Base-by-base conservation (phyloP, 2,329 filamentous ascomycete genomes). In the Anthostomella pinea region DNA sequence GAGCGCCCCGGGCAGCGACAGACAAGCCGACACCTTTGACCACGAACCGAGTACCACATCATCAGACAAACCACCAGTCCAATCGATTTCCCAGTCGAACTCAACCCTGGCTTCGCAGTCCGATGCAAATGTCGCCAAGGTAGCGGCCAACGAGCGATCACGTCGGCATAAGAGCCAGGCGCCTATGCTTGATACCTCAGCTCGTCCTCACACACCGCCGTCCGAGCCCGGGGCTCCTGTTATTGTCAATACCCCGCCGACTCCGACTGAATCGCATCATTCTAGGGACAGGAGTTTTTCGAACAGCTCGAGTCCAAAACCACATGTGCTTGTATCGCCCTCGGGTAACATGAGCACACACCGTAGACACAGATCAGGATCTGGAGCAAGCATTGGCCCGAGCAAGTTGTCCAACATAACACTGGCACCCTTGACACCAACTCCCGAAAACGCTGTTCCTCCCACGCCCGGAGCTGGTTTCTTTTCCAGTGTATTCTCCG, bases 401-500 rank as follows among this genome's bases (percentile, higher is more conserved):
- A 96, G 89, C 73, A 96, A 94, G 65, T 74, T 96, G 23, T 95
- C 90, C 20, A 89, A 78, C 47, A 81, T 81, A 32, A 81, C 81
- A 46, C 73, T 77, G 36, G 79, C 77, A 11, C 84, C 89, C 7
- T 69, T 93, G 34, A 86, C 89, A 3, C 87, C 89, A 6, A 85
- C 83, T 1, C 71, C 79, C 23, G 90, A 96, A 60, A 72, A 65
- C 61, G 82, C 43, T 44, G 65, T 45, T 33, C 70, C 48, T 53
- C 62, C 38, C 71, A 75, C 51, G 54, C 79, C 76, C 19, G 73
- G 77, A 36, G 70, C 75, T 23, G 83, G 89, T 1, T 97, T 98
- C 68, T 97, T 98, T 65, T 95, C 88, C 4, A 90, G 87, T 17
- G 86, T 98, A 57, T 80, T 98, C 47, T 91, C 88, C 25, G 91